Conservation (phyloP, 2,329 filamentous ascomycete genomes). For the Colletotrichum trifolii region DNA sequence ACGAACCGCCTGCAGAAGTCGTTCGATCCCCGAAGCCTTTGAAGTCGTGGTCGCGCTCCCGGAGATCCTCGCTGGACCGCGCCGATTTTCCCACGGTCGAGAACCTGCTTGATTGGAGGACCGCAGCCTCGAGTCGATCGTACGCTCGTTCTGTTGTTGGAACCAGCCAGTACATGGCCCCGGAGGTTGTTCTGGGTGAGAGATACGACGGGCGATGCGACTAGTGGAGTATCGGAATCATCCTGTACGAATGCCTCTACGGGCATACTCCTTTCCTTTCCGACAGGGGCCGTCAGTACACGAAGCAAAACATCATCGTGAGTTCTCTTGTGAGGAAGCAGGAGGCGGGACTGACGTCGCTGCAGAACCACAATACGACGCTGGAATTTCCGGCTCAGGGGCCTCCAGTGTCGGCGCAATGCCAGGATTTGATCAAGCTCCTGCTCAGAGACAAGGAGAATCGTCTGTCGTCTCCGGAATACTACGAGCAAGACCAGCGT, state of each 20-base stretch:
- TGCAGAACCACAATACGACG: slow-evolving; percentile 74
- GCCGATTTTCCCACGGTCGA: slow-evolving; percentile 37
- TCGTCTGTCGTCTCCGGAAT: slow-evolving; percentile 73
- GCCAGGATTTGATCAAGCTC: slow-evolving; percentile 79
- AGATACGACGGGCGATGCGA: slow-evolving; percentile 93
- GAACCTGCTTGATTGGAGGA: slow-evolving; percentile 76
- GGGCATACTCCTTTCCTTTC: slow-evolving; percentile 90
- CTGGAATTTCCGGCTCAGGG: slow-evolving; percentile 75
- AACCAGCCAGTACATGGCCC: slow-evolving; percentile 98
- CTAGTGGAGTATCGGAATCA: slow-evolving; percentile 96
- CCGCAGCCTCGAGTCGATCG: slow-evolving; percentile 74
- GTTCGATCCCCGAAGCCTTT: slow-evolving; percentile 42
- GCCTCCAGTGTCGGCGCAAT: slow-evolving; percentile 73
- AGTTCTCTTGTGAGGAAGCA: slow-evolving; percentile 44
- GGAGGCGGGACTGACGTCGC: neutral
- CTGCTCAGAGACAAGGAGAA: slow-evolving; percentile 80
- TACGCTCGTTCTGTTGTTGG: slow-evolving; percentile 89
- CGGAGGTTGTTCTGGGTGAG: slow-evolving; percentile 86
- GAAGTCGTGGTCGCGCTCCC: neutral
- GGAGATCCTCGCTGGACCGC: no score
- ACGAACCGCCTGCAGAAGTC: slow-evolving; percentile 33
- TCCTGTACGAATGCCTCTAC: slow-evolving; percentile 94
- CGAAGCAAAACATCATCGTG: slow-evolving; percentile 86
- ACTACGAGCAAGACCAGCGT: slow-evolving; percentile 27
- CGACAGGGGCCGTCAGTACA: slow-evolving; percentile 80